These are phyloP conservation scores for Clitopilus hobsonii DNA, from an alignment of 768 basidiomycete genomes.

Conservation along the genomic window DNA sequence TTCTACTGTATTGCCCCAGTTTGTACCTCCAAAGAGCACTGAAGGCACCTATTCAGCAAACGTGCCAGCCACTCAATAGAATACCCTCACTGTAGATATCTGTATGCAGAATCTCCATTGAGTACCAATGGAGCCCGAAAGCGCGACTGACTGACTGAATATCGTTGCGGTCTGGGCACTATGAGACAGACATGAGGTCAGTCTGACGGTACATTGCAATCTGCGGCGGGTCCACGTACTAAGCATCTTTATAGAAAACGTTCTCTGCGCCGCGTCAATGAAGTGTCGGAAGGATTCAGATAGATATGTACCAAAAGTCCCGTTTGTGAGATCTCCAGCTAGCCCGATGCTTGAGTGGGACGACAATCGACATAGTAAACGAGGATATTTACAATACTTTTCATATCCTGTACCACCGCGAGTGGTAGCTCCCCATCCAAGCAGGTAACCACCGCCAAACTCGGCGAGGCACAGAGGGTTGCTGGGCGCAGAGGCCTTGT, in stretches of 20 bases:
- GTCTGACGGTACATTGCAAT: background rate
- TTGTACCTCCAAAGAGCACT: slow-evolving; percentile 63
- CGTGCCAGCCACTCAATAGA: background rate
- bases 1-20: slow-evolving; percentile 55
- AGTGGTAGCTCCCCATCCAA: slow-evolving; percentile 37
- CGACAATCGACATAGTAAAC: too few relatives aligned
- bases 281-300: too few relatives aligned
- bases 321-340: slow-evolving; percentile 38
- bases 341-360: too few relatives aligned
- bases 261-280: slow-evolving; percentile 29
- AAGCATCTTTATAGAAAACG: slow-evolving; percentile 49
- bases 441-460: slow-evolving; percentile 47
- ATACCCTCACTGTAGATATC: slow-evolving; percentile 44
- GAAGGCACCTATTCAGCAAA: background rate
- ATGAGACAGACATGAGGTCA: background rate
- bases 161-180: slow-evolving; percentile 47
- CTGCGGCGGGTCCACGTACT: slow-evolving; percentile 20
- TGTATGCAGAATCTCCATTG: slow-evolving; percentile 17
- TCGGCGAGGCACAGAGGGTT: slow-evolving; percentile 50
- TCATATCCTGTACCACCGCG: slow-evolving; percentile 48
- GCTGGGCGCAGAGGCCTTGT: slow-evolving; percentile 35
- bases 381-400: slow-evolving; percentile 43
- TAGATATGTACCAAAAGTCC: slow-evolving; percentile 40
- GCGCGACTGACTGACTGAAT: slow-evolving; percentile 29
- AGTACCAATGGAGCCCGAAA: too few relatives aligned